A percentile compares a stretch with the other conserved stretches of the same genome.
These are phyloP conservation scores for Collybiopsis luxurians DNA, from an alignment of 768 basidiomycete genomes.

Conservation along the genomic window DNA sequence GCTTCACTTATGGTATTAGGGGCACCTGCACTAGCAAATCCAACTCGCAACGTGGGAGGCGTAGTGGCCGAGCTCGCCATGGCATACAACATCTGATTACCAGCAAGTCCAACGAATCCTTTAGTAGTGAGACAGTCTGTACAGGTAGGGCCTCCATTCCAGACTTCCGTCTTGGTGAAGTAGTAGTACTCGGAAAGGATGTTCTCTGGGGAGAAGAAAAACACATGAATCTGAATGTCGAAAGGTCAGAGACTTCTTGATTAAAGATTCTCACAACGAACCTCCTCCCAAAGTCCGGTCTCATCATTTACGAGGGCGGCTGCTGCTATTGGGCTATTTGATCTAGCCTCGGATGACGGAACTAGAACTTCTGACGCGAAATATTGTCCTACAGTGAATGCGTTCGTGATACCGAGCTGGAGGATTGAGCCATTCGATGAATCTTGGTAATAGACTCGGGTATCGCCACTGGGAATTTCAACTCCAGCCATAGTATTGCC, in stretches of 20 bases:
- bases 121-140: background rate
- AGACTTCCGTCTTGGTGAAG: too few relatives aligned
- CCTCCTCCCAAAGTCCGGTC: too few relatives aligned
- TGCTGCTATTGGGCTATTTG: background rate
- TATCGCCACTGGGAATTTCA: background rate
- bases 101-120: background rate
- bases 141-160: too few relatives aligned
- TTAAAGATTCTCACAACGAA: too few relatives aligned
- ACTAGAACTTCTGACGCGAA: background rate
- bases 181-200: too few relatives aligned
- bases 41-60: background rate
- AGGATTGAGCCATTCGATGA: background rate
- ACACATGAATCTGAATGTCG: background rate
- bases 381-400: background rate
- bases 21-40: background rate
- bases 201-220: background rate
- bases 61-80: background rate
- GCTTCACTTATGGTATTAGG: background rate
- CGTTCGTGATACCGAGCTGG: background rate
- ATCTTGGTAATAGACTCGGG: background rate
- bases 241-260: too few relatives aligned
- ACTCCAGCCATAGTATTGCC: background rate
- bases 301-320: too few relatives aligned
- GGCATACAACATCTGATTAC: constrained; percentile 3
- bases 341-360: too few relatives aligned